Evolutionary conservation across 306 rosid species (phyloP).

Genomic region (Calophaca sinica): DNA sequence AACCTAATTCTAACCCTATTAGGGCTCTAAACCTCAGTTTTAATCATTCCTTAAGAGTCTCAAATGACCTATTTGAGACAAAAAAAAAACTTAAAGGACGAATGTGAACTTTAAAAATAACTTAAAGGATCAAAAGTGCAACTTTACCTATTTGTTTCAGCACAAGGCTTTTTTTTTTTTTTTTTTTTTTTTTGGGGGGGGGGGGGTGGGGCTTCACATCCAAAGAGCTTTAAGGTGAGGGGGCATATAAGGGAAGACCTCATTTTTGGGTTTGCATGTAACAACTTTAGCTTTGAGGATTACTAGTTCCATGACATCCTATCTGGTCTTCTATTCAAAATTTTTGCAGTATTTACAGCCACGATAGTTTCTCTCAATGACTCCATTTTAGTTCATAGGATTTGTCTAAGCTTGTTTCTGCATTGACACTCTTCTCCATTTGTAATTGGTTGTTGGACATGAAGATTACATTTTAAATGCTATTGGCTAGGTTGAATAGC

Average conservation of each 20-base stretch:
- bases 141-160: too few species aligned
- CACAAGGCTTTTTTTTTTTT: too few species aligned
- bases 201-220: neutral
- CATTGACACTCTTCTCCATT: constrained; percentile 20
- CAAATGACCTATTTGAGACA: too few species aligned
- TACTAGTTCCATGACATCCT: too few species aligned
- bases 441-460: constrained; percentile 34
- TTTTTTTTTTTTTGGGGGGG: too few species aligned
- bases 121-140: too few species aligned
- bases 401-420: constrained; percentile 17
- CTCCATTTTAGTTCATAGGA: constrained; percentile 32
- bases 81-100: too few species aligned
- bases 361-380: constrained; percentile 25
- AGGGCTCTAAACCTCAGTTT: too few species aligned
- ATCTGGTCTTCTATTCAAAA: too few species aligned
- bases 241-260: constrained; percentile 22
- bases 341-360: constrained; percentile 21
- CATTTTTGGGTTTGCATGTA: constrained; percentile 6
- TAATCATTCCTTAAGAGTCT: too few species aligned
- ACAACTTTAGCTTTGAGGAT: neutral
- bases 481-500: constrained; percentile 31
- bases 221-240: neutral
- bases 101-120: too few species aligned
- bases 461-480: constrained; percentile 31
- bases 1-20: too few species aligned